Evolutionary conservation across 1,284 basidiomycete genomes (phyloP).

Genomic region (Boletus holoroseus): DNA sequence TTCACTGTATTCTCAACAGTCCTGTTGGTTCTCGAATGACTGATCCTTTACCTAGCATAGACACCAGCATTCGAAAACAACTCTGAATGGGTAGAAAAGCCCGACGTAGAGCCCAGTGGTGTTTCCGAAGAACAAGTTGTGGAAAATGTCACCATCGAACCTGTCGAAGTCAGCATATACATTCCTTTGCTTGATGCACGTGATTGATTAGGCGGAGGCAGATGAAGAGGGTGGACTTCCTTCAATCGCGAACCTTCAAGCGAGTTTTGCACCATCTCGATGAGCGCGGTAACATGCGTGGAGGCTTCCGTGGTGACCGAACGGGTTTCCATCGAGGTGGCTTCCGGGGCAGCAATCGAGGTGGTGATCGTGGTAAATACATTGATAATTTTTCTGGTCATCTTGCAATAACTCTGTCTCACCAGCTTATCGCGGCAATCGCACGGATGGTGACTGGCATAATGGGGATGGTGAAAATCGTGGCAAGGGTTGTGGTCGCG

Average conservation of each 20-base stretch:
- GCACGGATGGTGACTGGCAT: constrained; percentile 37
- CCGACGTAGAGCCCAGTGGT: constrained; percentile 29
- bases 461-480: constrained; percentile 36
- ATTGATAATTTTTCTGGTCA: not conserved
- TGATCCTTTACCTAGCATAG: no score
- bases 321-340: constrained; percentile 37
- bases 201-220: constrained; percentile 52
- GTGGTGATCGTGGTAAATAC: constrained; percentile 38
- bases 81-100: constrained; percentile 48
- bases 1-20: no score
- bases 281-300: constrained; percentile 35
- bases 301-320: constrained; percentile 36
- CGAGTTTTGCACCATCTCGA: constrained; percentile 43
- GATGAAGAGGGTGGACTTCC: constrained; percentile 54
- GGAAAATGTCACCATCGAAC: constrained; percentile 27
- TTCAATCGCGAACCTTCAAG: constrained; percentile 52
- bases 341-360: constrained; percentile 37
- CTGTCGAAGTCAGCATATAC: constrained; percentile 20
- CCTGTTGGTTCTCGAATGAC: no score
- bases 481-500: constrained; percentile 41
- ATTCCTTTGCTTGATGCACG: not conserved
- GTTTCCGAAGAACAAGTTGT: constrained; percentile 31
- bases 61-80: constrained; percentile 42
- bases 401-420: constrained; percentile 1
- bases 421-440: constrained; percentile 38